Conservation (phyloP, 2,329 filamentous ascomycete species). For the Aspergillus intermedius region DNA sequence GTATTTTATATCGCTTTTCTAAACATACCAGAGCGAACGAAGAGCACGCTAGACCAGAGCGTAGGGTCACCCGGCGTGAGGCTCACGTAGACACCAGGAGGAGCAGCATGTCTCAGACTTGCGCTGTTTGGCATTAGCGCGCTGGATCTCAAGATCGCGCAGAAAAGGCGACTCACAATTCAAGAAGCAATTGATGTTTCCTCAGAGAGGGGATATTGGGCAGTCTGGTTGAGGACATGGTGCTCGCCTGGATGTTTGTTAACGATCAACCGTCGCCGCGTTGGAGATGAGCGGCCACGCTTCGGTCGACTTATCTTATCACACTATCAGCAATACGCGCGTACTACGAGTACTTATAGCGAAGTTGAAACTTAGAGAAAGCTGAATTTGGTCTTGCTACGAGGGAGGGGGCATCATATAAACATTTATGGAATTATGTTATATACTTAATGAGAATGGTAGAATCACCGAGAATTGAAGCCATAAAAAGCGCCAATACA, state of each 20-base stretch:
- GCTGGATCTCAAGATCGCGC: not conserved
- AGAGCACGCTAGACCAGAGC: constrained; percentile 85
- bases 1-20: not conserved
- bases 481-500: not conserved
- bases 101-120: constrained; percentile 73
- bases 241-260: constrained; percentile 1
- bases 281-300: too few species aligned
- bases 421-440: too few species aligned
- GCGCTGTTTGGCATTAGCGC: constrained; percentile 48
- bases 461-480: too few species aligned
- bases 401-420: too few species aligned
- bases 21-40: constrained; percentile 71
- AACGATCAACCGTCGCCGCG: not conserved
- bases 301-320: too few species aligned
- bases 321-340: too few species aligned
- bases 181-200: constrained; percentile 69
- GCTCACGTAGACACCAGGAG: constrained; percentile 79
- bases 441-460: too few species aligned
- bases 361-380: too few species aligned
- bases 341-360: too few species aligned
- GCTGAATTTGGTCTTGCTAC: too few species aligned
- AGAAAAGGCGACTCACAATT: constrained; percentile 59
- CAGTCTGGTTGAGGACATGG: constrained; percentile 31
- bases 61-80: constrained; percentile 73
- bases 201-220: constrained; percentile 50